Evolutionary conservation across 2,329 filamentous ascomycete genomes (phyloP).

Genomic region (Emergomyces orientalis): DNA sequence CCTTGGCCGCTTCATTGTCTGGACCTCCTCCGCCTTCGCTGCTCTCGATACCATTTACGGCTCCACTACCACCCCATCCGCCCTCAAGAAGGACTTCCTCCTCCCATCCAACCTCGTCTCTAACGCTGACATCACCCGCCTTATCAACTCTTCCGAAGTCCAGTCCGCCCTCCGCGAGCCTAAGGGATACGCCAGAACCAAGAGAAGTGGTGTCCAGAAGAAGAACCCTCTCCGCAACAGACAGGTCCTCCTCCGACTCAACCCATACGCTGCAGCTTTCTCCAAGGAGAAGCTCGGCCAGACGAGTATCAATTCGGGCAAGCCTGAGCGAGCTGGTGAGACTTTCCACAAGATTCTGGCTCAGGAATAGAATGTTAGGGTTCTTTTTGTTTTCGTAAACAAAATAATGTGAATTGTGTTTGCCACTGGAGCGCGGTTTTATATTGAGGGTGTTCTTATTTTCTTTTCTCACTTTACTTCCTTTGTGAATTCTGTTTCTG

Average conservation of each 20-base stretch:
- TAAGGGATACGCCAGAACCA: slow-evolving; percentile 81
- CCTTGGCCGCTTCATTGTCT: slow-evolving; percentile 97
- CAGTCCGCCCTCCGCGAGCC: slow-evolving; percentile 89
- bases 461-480: background rate
- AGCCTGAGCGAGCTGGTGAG: slow-evolving; percentile 49
- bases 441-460: slow-evolving; percentile 1
- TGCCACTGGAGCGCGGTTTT: background rate
- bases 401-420: slow-evolving; percentile 6
- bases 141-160: slow-evolving; percentile 99
- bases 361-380: slow-evolving; percentile 38
- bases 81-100: slow-evolving; percentile 98
- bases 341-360: slow-evolving; percentile 45
- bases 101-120: slow-evolving; percentile 85
- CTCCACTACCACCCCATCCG: slow-evolving; percentile 76
- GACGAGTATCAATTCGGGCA: slow-evolving; percentile 53
- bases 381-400: slow-evolving; percentile 3
- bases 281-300: slow-evolving; percentile 74
- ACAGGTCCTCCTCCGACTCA: slow-evolving; percentile 96
- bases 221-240: slow-evolving; percentile 99
- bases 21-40: slow-evolving; percentile 94
- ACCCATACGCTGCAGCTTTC: slow-evolving; percentile 93
- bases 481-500: background rate
- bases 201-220: slow-evolving; percentile 90
- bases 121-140: slow-evolving; percentile 89
- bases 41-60: slow-evolving; percentile 96